These are phyloP conservation scores for Daedaleopsis nitida DNA, from an alignment of 768 basidiomycete genomes.

Conservation along the genomic window DNA sequence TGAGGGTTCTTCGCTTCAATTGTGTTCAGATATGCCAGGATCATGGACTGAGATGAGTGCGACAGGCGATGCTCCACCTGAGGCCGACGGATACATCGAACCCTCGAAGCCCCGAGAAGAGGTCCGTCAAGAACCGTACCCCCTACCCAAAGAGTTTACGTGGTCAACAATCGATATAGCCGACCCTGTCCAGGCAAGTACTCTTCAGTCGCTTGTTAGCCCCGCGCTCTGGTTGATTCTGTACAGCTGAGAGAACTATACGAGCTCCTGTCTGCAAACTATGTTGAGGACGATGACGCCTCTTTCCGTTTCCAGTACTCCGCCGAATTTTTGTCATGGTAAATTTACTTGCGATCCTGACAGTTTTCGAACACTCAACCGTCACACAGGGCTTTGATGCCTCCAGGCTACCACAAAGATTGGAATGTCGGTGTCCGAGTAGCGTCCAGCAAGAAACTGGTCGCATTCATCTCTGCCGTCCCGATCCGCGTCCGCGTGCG, in stretches of 20 bases:
- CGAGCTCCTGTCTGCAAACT: conserved; percentile 87
- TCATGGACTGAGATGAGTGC: background rate
- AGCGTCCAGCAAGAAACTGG: conserved; percentile 85
- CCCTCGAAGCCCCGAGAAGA: conserved; percentile 72
- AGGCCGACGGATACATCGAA: conserved; percentile 89
- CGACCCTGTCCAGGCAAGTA: conserved; percentile 67
- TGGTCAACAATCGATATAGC: conserved; percentile 85
- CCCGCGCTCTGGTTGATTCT: background rate
- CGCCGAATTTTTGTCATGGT: conserved; percentile 94
- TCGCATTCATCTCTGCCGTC: conserved; percentile 95
- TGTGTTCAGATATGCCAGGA: too few relatives aligned
- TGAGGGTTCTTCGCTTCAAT: conserved; percentile 26
- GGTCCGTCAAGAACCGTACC: conserved; percentile 86
- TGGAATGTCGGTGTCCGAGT: conserved; percentile 98
- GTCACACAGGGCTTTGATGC: conserved; percentile 79
- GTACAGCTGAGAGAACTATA: conserved; percentile 86
- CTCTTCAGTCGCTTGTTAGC: background rate
- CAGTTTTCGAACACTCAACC: background rate
- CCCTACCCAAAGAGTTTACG: conserved; percentile 89
- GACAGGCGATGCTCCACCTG: conserved; percentile 61
- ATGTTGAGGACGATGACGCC: conserved; percentile 95
- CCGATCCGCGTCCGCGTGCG: conserved; percentile 87
- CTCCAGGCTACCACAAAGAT: conserved; percentile 89
- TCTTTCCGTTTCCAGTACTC: conserved; percentile 97
- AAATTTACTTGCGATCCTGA: conserved; percentile 11